Percentiles rank a stretch among this genome's conserved stretches.
Evolutionary conservation across 2,329 filamentous ascomycete species (phyloP).

Genomic region (Penicillium sp.): DNA sequence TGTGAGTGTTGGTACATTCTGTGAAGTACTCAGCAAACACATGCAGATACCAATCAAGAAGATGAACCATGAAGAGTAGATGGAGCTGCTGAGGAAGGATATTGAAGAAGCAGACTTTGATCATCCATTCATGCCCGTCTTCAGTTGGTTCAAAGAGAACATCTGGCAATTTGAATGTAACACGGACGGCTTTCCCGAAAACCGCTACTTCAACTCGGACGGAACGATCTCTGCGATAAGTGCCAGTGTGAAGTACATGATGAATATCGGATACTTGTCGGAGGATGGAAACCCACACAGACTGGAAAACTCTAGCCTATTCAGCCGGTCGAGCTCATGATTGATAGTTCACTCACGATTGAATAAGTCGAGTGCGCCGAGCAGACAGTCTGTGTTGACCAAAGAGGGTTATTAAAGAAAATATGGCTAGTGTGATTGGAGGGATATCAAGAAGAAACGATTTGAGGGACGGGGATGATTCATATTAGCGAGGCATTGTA

Average conservation of each 20-base stretch:
- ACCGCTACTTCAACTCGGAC: background rate
- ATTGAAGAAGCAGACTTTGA: conserved; percentile 4
- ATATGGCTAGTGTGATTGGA: too few species aligned
- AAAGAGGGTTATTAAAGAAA: too few species aligned
- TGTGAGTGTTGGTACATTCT: background rate
- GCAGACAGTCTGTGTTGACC: too few species aligned
- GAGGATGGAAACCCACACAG: background rate
- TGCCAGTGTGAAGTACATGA: background rate
- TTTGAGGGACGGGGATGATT: too few species aligned
- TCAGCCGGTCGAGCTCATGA: background rate
- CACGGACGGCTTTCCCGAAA: background rate
- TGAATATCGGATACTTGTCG: background rate
- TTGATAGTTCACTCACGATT: background rate
- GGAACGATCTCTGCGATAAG: background rate
- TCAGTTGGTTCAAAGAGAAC: conserved; percentile 10
- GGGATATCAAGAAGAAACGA: too few species aligned
- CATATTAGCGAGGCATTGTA: too few species aligned
- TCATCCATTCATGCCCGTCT: conserved; percentile 7
- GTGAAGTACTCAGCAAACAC: background rate
- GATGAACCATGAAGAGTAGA: background rate
- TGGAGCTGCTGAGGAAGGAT: conserved; percentile 6
- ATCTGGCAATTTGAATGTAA: conserved; percentile 2
- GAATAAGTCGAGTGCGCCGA: too few species aligned
- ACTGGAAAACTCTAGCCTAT: background rate
- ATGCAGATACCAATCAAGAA: background rate